Evolutionary conservation across 257 asterid genomes (phyloP).

Genomic region (Solanum corneliomulleri): DNA sequence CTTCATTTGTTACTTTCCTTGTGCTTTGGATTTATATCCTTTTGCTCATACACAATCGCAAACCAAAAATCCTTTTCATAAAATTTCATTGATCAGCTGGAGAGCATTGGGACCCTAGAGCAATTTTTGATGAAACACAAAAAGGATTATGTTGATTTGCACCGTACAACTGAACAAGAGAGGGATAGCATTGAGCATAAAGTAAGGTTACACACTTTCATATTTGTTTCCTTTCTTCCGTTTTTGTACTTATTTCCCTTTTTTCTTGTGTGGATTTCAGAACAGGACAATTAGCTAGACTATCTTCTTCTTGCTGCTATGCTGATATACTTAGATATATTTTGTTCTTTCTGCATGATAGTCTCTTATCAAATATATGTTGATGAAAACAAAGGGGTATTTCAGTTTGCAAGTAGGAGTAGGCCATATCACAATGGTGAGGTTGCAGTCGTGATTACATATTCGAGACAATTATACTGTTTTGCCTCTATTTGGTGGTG

Average conservation of each 20-base stretch:
- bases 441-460: neutral
- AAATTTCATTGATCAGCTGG: slow-evolving; percentile 40
- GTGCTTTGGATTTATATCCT: neutral
- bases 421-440: neutral
- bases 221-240: neutral
- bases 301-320: neutral
- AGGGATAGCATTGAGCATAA: slow-evolving; percentile 92
- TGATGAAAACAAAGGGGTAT: neutral
- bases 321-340: neutral
- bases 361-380: neutral
- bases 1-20: neutral
- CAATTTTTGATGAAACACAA: slow-evolving; percentile 81
- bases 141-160: slow-evolving; percentile 82
- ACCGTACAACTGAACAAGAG: slow-evolving; percentile 87
- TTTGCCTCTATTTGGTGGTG: neutral
- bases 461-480: neutral
- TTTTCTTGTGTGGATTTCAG: neutral
- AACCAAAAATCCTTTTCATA: neutral
- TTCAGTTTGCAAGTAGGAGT: neutral
- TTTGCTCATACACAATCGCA: neutral
- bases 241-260: neutral
- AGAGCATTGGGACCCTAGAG: slow-evolving; percentile 62
- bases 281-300: neutral
- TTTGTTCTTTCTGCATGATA: neutral
- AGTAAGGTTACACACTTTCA: slow-evolving; percentile 24